Base-by-base conservation (phyloP, 495 filamentous ascomycete genomes). In the Penicillium atrosanguineum region DNA sequence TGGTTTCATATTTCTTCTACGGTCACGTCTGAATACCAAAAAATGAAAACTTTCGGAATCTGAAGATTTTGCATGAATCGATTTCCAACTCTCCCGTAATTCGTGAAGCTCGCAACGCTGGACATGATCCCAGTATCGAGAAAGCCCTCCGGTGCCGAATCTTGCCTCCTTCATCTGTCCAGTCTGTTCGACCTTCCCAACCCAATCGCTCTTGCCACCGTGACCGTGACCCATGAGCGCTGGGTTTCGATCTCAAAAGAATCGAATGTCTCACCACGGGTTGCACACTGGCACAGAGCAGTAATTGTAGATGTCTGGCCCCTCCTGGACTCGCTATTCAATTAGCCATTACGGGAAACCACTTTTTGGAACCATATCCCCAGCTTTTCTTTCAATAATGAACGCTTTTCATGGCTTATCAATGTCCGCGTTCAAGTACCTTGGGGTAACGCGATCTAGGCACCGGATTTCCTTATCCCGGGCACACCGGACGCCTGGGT, bases 11-110 rank as follows among this genome's bases (percentile, higher is more conserved):
- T 68, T 61, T 63, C 60, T 61, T 63, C 55, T 65, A 63, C 61
- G 64, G 57, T 73, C 60, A 73, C 69, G 71, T 72, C 69, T 65
- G 59, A 72, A 73, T 70, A 69, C 67, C 69, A 73, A 73, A 73
- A 76, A 73, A 69, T 65, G 65, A 68, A 67, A 60, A 69, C 66
- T 62, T 69, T 61, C 65, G 65, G 64, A 61, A 70, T 68, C 64
- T 64, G 52, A 57, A 51, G 50, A 50, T 67, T 68, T 59, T 59
- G 52, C 60, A 47, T 62, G 9, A 45, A 44, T 28, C 44, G 48
- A 49, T 44, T 34, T 34, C 43, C 40, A 37, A 16, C 46, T 21
- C 15, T 20, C 23, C 23, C 38, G 45, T 48, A 37, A 38, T 38
- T 14, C 45, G 45, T 18, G 8, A 26, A 18, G 31, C 3, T 34